Conservation (phyloP, 140 eudicot species). For the Bidens hawaiensis region DNA sequence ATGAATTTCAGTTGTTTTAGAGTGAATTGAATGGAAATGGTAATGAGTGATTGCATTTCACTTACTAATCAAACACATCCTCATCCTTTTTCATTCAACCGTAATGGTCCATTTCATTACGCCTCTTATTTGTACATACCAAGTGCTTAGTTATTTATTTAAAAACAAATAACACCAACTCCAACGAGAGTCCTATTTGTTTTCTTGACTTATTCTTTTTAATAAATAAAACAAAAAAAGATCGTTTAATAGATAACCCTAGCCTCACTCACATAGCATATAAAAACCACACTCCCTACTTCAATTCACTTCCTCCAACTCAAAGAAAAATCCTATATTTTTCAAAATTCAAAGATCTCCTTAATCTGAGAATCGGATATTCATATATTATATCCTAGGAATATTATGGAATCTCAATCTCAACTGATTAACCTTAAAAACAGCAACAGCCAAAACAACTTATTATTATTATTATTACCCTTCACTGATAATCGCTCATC, state of each 20-base stretch:
- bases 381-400: no score
- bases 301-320: constrained; percentile 16
- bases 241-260: background rate
- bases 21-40: no score
- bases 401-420: constrained; percentile 29
- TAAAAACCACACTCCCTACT: background rate
- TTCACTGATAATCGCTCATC: constrained; percentile 4
- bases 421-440: constrained; percentile 17
- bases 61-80: no score
- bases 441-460: constrained; percentile 1
- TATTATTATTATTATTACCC: no score
- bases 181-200: no score
- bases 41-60: no score
- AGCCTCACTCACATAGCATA: background rate
- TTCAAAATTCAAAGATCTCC: background rate
- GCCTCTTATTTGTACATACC: no score
- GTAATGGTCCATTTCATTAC: no score
- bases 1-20: no score
- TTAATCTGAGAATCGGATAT: background rate
- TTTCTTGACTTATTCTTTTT: background rate
- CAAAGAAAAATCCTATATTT: background rate
- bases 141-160: no score
- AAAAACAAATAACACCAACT: no score
- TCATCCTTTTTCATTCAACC: no score
- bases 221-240: background rate